A percentile compares a stretch with the other conserved stretches of the same genome.
These are phyloP conservation scores for Sphaceloma murrayae DNA, from an alignment of 2,329 filamentous ascomycete species.

Conservation along the genomic window DNA sequence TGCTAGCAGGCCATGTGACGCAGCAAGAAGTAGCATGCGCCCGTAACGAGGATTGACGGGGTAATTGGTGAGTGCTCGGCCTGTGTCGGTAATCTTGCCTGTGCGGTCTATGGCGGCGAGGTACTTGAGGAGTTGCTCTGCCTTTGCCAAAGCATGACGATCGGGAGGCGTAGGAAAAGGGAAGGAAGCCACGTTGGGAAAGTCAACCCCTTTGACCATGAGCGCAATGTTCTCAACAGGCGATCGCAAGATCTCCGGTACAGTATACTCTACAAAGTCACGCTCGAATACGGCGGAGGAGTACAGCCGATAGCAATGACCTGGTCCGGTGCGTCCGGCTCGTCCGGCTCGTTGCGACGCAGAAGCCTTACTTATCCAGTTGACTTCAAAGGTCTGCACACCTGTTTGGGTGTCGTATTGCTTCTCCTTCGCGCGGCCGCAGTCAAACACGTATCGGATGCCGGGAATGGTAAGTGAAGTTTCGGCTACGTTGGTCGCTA, in stretches of 20 bases:
- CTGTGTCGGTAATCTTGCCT: constrained; percentile 69
- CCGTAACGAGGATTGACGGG: constrained; percentile 84
- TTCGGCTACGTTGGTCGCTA: constrained; percentile 94
- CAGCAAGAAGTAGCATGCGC: constrained; percentile 81
- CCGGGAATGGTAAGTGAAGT: constrained; percentile 95
- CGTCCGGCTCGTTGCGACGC: constrained; percentile 85
- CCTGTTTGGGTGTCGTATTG: constrained; percentile 80
- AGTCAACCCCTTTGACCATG: constrained; percentile 88
- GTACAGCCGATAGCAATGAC: constrained; percentile 91
- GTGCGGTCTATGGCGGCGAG: constrained; percentile 61
- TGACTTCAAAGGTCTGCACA: constrained; percentile 89
- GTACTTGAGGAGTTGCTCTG: constrained; percentile 78
- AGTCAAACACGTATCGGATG: constrained; percentile 91
- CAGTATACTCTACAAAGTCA: constrained; percentile 75
- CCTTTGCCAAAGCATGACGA: constrained; percentile 62
- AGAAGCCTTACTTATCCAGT: constrained; percentile 96
- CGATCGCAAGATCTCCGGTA: constrained; percentile 81
- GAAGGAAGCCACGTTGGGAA: constrained; percentile 84
- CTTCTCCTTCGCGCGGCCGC: constrained; percentile 83
- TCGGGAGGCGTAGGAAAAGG: constrained; percentile 91
- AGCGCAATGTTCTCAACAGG: constrained; percentile 84
- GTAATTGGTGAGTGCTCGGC: constrained; percentile 75
- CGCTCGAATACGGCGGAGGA: constrained; percentile 89
- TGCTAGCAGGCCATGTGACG: constrained; percentile 69
- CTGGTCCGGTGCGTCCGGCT: constrained; percentile 88